Evolutionary conservation across 2,329 filamentous ascomycete genomes (phyloP).

Genomic region (Penicillium sumatraense): DNA sequence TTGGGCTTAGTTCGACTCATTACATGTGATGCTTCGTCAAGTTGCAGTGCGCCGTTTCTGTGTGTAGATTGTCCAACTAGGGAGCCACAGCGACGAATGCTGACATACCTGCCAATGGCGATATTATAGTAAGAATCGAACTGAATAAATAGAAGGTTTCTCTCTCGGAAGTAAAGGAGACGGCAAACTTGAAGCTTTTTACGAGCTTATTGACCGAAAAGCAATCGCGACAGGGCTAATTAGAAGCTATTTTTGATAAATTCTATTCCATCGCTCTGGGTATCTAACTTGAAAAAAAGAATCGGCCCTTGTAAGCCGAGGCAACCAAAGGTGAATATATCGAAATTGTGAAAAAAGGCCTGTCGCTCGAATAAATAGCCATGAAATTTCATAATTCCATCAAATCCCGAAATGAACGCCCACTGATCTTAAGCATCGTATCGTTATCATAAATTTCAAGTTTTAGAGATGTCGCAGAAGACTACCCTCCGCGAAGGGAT

Average conservation of each 20-base stretch:
- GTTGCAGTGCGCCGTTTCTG: too few species aligned
- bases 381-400: neutral
- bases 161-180: too few species aligned
- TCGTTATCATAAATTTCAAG: neutral
- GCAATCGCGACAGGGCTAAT: too few species aligned
- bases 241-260: neutral
- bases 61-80: too few species aligned
- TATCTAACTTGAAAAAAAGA: neutral
- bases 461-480: slow-evolving; percentile 40
- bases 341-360: neutral
- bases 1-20: too few species aligned
- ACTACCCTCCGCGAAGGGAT: slow-evolving; percentile 52
- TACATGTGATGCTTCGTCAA: too few species aligned
- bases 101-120: too few species aligned
- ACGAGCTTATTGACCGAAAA: too few species aligned
- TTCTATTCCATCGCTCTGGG: slow-evolving; percentile 1
- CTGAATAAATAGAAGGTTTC: too few species aligned
- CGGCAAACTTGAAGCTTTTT: too few species aligned
- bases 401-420: neutral
- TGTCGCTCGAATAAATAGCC: neutral
- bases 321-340: neutral
- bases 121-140: too few species aligned
- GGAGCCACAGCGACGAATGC: too few species aligned
- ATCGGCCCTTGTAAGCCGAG: neutral
- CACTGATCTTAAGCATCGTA: neutral